Conservation (phyloP, 352 stramenopile species). For the Phytophthora pseudosyringae region DNA sequence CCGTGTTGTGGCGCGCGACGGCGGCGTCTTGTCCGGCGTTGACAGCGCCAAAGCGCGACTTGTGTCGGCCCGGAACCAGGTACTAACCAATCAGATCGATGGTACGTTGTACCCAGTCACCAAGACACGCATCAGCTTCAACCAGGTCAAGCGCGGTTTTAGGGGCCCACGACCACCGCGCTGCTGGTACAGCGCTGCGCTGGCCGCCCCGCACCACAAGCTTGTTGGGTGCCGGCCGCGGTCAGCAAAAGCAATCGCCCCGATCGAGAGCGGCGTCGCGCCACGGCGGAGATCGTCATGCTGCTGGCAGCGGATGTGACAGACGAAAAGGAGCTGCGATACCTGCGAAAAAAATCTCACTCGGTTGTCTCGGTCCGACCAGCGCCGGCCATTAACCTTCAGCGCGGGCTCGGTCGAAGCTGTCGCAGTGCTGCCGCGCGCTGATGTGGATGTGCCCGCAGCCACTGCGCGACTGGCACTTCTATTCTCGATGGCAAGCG, state of each 20-base stretch:
- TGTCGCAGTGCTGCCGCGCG: constrained; percentile 18
- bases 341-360: constrained; percentile 18
- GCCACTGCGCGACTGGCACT: constrained; percentile 2
- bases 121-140: constrained; percentile 14
- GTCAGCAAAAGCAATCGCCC: constrained; percentile 5
- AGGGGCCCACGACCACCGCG: not conserved
- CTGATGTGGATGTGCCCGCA: constrained; percentile 18
- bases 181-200: no score
- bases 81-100: constrained; percentile 19
- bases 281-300: constrained; percentile 12
- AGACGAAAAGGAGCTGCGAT: constrained; percentile 24
- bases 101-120: not conserved
- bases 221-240: constrained; percentile 16
- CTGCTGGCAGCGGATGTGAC: constrained; percentile 16
- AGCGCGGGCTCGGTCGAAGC: constrained; percentile 2
- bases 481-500: constrained; percentile 4
- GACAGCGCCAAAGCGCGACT: not conserved
- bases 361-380: constrained; percentile 9
- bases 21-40: constrained; percentile 1
- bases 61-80: not conserved
- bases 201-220: constrained; percentile 3
- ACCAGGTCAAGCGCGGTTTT: constrained; percentile 15
- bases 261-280: not conserved
- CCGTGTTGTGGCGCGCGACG: constrained; percentile 5
- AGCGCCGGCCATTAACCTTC: not conserved